These are phyloP conservation scores for Exobasidium rhododendri DNA, from an alignment of 1,284 basidiomycete species.

Conservation along the genomic window DNA sequence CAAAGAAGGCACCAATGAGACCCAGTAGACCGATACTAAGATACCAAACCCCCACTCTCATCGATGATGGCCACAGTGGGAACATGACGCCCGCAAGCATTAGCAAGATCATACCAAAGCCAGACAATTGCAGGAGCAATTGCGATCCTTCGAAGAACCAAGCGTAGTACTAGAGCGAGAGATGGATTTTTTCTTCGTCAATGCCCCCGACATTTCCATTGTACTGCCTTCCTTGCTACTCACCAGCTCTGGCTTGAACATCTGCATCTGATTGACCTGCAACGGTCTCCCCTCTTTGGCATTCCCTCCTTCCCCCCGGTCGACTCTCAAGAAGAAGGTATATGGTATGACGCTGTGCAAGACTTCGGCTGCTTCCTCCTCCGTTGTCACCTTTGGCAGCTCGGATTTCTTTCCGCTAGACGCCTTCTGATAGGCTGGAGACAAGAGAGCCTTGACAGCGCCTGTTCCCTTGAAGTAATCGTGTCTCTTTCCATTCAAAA, in stretches of 20 bases:
- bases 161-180: constrained; percentile 62
- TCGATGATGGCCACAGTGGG: constrained; percentile 89
- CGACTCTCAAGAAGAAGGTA: constrained; percentile 54
- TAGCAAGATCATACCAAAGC: constrained; percentile 82
- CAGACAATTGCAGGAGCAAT: constrained; percentile 88
- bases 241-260: constrained; percentile 57
- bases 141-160: constrained; percentile 97
- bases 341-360: constrained; percentile 73
- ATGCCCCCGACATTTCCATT: neutral
- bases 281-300: constrained; percentile 56
- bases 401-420: constrained; percentile 62
- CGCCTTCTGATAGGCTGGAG: constrained; percentile 83
- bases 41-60: constrained; percentile 96
- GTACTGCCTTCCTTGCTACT: neutral
- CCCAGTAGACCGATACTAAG: constrained; percentile 82
- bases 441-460: constrained; percentile 80
- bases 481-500: constrained; percentile 87
- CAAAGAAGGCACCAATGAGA: constrained; percentile 86
- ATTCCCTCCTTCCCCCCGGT: constrained; percentile 66
- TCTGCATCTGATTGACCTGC: constrained; percentile 74
- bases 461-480: constrained; percentile 86
- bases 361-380: constrained; percentile 71
- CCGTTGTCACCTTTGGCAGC: constrained; percentile 61
- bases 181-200: neutral
- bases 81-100: constrained; percentile 99